Conservation (phyloP, 2,329 filamentous ascomycete genomes). For the Arachnopeziza araneosa region DNA sequence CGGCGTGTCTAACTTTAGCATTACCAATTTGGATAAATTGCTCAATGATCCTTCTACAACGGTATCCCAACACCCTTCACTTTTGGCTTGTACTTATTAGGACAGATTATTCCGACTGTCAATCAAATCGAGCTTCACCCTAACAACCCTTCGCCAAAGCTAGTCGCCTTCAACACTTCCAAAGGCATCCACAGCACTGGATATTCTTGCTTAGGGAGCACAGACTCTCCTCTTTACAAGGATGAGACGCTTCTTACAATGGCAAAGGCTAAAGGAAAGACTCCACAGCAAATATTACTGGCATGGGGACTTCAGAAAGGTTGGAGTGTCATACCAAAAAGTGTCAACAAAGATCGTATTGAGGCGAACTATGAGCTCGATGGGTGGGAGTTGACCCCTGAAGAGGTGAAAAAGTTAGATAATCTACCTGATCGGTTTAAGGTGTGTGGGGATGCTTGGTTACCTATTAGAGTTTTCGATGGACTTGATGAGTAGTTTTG, state of each 20-base stretch:
- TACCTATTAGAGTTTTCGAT: slow-evolving; percentile 76
- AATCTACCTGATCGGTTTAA: slow-evolving; percentile 59
- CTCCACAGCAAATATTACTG: slow-evolving; percentile 70
- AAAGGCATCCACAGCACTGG: slow-evolving; percentile 72
- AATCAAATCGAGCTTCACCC: slow-evolving; percentile 83
- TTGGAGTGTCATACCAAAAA: slow-evolving; percentile 82
- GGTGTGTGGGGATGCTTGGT: slow-evolving; percentile 69
- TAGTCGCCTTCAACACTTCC: slow-evolving; percentile 64
- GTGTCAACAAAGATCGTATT: slow-evolving; percentile 67
- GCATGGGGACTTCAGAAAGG: slow-evolving; percentile 77
- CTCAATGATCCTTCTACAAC: slow-evolving; percentile 60
- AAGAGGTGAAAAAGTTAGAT: slow-evolving; percentile 62
- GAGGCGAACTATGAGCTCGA: slow-evolving; percentile 70
- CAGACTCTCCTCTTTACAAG: slow-evolving; percentile 64
- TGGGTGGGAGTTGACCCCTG: slow-evolving; percentile 66
- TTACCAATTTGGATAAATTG: slow-evolving; percentile 73
- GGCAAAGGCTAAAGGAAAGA: slow-evolving; percentile 61
- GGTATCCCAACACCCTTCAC: slow-evolving; percentile 33
- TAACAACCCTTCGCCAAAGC: slow-evolving; percentile 74
- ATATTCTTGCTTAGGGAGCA: slow-evolving; percentile 69
- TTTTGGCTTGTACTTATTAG: neutral
- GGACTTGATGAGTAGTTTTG: slow-evolving; percentile 65
- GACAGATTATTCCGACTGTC: slow-evolving; percentile 55
- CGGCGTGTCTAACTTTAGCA: slow-evolving; percentile 81
- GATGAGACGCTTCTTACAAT: slow-evolving; percentile 57